A percentile compares a stretch with the other conserved stretches of the same genome.
These are phyloP conservation scores for Puccinia brachypodii DNA, from an alignment of 1,284 basidiomycete species.

Conservation along the genomic window DNA sequence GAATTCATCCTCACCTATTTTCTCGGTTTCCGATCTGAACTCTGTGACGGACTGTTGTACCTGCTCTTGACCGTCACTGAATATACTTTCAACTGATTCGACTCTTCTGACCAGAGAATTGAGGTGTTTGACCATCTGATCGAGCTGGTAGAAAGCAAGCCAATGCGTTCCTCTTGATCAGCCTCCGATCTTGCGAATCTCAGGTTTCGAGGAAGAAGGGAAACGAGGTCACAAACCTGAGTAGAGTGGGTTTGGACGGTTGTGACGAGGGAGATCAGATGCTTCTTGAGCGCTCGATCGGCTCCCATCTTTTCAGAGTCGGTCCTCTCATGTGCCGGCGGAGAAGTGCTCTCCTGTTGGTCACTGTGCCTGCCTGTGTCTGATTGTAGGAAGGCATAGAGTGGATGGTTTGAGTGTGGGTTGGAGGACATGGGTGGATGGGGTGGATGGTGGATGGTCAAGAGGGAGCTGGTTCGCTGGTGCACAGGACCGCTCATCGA, in stretches of 20 bases:
- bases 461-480: neutral
- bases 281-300: neutral
- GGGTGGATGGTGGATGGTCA: neutral
- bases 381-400: slow-evolving; percentile 25
- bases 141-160: neutral
- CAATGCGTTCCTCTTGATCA: neutral
- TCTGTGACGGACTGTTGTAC: slow-evolving; percentile 3
- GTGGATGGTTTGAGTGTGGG: slow-evolving; percentile 6
- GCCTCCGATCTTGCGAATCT: neutral
- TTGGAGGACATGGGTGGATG: neutral
- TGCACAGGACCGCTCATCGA: too few relatives aligned
- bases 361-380: neutral
- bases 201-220: neutral
- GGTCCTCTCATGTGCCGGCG: neutral
- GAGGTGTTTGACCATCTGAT: slow-evolving; percentile 20
- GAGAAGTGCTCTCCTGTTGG: neutral
- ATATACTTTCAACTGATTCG: slow-evolving; percentile 21
- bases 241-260: slow-evolving; percentile 15
- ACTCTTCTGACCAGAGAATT: slow-evolving; percentile 27
- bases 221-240: neutral
- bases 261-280: slow-evolving; percentile 19
- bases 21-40: slow-evolving; percentile 8
- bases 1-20: slow-evolving; percentile 23
- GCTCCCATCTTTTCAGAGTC: neutral
- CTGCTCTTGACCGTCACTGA: slow-evolving; percentile 20